phyloP scores from a whole-genome alignment of 768 basidiomycete genomes.

The Gyrodon lividus region DNA sequence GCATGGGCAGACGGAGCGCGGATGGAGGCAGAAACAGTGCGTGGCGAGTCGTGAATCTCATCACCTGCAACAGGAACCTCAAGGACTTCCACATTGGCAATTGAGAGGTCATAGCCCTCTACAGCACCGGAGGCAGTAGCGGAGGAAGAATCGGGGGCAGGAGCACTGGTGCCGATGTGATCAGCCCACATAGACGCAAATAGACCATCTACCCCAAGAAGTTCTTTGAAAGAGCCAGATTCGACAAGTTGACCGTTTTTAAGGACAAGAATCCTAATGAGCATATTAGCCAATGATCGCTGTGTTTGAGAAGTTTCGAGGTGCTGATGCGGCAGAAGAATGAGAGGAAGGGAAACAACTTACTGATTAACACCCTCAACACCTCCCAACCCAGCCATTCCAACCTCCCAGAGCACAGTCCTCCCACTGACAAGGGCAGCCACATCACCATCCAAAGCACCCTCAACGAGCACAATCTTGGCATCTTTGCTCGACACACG shows the following conservation, averaged over 20 bases:
- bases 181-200: slow-evolving; percentile 91
- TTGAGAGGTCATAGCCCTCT: slow-evolving; percentile 27
- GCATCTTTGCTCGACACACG: slow-evolving; percentile 25
- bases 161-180: slow-evolving; percentile 61
- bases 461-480: slow-evolving; percentile 27
- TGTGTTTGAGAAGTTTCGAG: no score
- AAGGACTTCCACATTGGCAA: slow-evolving; percentile 14
- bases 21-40: slow-evolving; percentile 14
- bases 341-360: slow-evolving; percentile 24
- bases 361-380: slow-evolving; percentile 63
- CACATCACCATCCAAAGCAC: slow-evolving; percentile 17
- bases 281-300: neutral
- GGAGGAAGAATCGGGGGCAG: slow-evolving; percentile 34
- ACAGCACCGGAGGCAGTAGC: slow-evolving; percentile 23
- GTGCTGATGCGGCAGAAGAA: no score
- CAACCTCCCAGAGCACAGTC: slow-evolving; percentile 31
- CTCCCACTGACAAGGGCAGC: slow-evolving; percentile 14
- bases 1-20: slow-evolving; percentile 16
- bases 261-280: slow-evolving; percentile 78
- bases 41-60: slow-evolving; percentile 15
- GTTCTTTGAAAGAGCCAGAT: slow-evolving; percentile 74
- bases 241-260: slow-evolving; percentile 89
- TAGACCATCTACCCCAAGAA: slow-evolving; percentile 65
- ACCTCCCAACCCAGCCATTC: slow-evolving; percentile 31
- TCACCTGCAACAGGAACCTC: slow-evolving; percentile 22